Evolutionary conservation across 75 land plant species (phyloP).

Genomic region (Ceratopteris richardii): DNA sequence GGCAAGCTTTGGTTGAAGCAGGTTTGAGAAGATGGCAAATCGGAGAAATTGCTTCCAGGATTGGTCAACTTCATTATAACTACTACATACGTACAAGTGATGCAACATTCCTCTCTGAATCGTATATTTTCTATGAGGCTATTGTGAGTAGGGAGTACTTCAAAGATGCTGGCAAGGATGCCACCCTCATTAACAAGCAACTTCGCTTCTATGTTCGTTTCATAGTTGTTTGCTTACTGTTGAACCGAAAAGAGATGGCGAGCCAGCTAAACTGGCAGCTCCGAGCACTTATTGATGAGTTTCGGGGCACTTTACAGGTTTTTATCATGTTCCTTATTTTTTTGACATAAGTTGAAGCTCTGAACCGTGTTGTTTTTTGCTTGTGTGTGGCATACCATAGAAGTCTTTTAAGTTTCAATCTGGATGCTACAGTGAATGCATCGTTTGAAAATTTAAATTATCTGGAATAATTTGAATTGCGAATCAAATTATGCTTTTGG

Average conservation of each 20-base stretch:
- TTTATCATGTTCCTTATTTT: too few species aligned
- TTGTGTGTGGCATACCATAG: too few species aligned
- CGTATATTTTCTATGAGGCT: slow-evolving; percentile 91
- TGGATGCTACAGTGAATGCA: too few species aligned
- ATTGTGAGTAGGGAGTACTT: slow-evolving; percentile 87
- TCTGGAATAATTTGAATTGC: too few species aligned
- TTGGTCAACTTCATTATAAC: slow-evolving; percentile 87
- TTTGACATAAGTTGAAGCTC: too few species aligned
- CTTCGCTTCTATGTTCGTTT: slow-evolving; percentile 77
- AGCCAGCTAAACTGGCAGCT: slow-evolving; percentile 53
- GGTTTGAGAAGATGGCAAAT: slow-evolving; percentile 93
- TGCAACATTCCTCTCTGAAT: slow-evolving; percentile 57
- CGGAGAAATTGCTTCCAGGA: slow-evolving; percentile 93
- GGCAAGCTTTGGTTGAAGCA: slow-evolving; percentile 77
- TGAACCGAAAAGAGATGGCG: slow-evolving; percentile 73
- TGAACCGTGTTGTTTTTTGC: too few species aligned
- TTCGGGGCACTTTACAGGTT: slow-evolving; percentile 64
- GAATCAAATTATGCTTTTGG: too few species aligned
- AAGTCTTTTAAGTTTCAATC: not conserved
- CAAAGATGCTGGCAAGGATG: slow-evolving; percentile 61
- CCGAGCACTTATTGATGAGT: slow-evolving; percentile 61
- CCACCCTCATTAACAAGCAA: slow-evolving; percentile 65
- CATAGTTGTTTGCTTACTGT: slow-evolving; percentile 68
- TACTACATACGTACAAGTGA: slow-evolving; percentile 83
- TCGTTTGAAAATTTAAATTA: too few species aligned